Conservation (phyloP, 2,329 filamentous ascomycete genomes). For the Plectosphaerella plurivora region DNA sequence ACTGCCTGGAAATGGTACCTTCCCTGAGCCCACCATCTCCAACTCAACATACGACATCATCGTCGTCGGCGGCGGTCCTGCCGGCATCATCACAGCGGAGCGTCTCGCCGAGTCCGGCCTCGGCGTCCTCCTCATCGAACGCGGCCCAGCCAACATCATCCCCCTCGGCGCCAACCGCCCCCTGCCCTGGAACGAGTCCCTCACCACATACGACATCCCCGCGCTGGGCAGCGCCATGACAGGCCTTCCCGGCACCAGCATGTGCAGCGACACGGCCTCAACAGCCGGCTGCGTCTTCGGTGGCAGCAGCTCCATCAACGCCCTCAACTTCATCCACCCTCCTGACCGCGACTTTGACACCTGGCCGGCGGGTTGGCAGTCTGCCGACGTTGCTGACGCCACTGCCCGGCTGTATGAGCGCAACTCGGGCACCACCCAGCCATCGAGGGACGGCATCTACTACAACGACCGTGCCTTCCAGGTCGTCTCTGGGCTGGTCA, state of each 20-base stretch:
- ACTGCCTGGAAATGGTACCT: constrained; percentile 6
- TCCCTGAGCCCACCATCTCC: constrained; percentile 4
- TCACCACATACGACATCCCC: constrained; percentile 16
- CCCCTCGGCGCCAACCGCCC: constrained; percentile 12
- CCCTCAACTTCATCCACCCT: constrained; percentile 19
- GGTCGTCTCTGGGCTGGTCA: constrained; percentile 10
- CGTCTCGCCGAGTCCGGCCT: constrained; percentile 12
- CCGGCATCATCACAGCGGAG: constrained; percentile 9
- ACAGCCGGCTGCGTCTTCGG: constrained; percentile 25
- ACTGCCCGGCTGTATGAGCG: constrained; percentile 13
- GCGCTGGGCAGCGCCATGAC: constrained; percentile 13
- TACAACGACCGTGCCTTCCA: constrained; percentile 13
- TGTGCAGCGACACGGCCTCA: constrained; percentile 21
- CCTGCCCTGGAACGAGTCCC: constrained; percentile 19
- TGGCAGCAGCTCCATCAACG: constrained; percentile 22
- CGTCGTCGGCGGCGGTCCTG: constrained; percentile 11
- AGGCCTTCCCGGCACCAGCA: constrained; percentile 7
- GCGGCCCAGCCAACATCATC: constrained; percentile 8
- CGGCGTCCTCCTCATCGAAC: constrained; percentile 11
- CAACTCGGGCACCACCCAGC: constrained; percentile 14
- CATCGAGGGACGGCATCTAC: constrained; percentile 13
- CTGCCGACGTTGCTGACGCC: constrained; percentile 8
- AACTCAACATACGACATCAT: constrained; percentile 13
- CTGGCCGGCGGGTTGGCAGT: constrained; percentile 14
- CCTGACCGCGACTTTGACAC: constrained; percentile 2